A percentile compares a stretch with the other conserved stretches of the same genome.
These are phyloP conservation scores for Lachnum nothofagi DNA, from an alignment of 2,329 filamentous ascomycete species.

Conservation along the genomic window DNA sequence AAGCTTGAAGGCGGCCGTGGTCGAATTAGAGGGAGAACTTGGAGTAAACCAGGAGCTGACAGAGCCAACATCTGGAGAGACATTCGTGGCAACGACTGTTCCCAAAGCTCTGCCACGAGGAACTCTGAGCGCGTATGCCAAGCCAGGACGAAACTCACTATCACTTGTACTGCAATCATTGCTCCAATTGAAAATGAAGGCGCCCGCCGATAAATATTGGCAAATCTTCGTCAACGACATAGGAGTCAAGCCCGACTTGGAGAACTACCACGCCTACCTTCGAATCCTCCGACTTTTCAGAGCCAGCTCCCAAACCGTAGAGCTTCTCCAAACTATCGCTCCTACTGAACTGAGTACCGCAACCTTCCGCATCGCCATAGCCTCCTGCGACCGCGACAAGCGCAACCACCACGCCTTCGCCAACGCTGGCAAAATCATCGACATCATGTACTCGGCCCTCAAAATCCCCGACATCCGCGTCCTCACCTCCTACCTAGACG, in stretches of 20 bases:
- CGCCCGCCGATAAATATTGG: conserved; percentile 74
- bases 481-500: conserved; percentile 52
- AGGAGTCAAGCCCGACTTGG: conserved; percentile 63
- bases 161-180: conserved; percentile 65
- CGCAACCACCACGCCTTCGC: conserved; percentile 66
- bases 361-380: conserved; percentile 68
- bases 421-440: conserved; percentile 60
- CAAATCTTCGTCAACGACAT: conserved; percentile 58
- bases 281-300: conserved; percentile 61
- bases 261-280: conserved; percentile 66
- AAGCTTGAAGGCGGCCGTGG: background rate
- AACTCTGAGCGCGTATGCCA: conserved; percentile 34
- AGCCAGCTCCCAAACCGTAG: conserved; percentile 56
- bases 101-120: conserved; percentile 18
- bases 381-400: conserved; percentile 68
- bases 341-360: conserved; percentile 40
- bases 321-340: conserved; percentile 54
- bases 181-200: conserved; percentile 52
- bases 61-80: conserved; percentile 5
- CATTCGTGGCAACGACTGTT: conserved; percentile 1
- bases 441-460: conserved; percentile 51
- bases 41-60: background rate
- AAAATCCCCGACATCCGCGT: conserved; percentile 45
- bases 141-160: conserved; percentile 54
- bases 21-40: background rate